Evolutionary conservation across 805 yeast species (phyloP).

Genomic region (Ogataea pilisensis): DNA sequence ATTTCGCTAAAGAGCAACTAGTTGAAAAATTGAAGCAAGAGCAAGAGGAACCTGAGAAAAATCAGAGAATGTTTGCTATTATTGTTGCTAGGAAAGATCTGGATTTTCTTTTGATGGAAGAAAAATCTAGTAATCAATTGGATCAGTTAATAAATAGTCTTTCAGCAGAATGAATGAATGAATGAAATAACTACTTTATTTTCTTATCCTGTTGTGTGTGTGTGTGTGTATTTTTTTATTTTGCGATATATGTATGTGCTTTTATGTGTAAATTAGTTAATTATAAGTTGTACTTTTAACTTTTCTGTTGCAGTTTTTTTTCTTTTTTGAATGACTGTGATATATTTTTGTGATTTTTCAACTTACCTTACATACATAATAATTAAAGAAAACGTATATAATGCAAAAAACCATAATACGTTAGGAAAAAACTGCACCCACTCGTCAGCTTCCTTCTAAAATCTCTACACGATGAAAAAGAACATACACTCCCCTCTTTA

Average conservation of each 20-base stretch:
- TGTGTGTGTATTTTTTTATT: too few relatives aligned
- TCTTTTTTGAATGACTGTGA: conserved; percentile 1
- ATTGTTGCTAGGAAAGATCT: conserved; percentile 27
- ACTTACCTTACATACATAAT: too few relatives aligned
- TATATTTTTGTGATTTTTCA: not conserved
- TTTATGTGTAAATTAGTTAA: too few relatives aligned
- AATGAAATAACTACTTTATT: too few relatives aligned
- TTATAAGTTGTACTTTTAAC: too few relatives aligned
- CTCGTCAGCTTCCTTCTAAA: not conserved
- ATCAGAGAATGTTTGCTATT: conserved; percentile 22
- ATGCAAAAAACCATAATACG: not conserved
- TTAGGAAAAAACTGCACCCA: not conserved
- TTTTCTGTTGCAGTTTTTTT: too few relatives aligned
- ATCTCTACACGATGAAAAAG: not conserved
- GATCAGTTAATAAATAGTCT: conserved; percentile 15
- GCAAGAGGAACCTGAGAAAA: conserved; percentile 8
- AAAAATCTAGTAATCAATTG: conserved; percentile 3
- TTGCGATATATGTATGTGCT: too few relatives aligned
- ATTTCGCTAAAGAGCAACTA: conserved; percentile 17
- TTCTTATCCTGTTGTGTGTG: too few relatives aligned
- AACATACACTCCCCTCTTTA: not conserved
- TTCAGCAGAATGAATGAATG: not conserved
- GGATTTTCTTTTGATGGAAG: conserved; percentile 6
- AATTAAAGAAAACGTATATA: too few relatives aligned
- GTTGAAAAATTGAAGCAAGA: conserved; percentile 2